Conservation (phyloP, 345 rosid genomes). For the Aethionema arabicum region DNA sequence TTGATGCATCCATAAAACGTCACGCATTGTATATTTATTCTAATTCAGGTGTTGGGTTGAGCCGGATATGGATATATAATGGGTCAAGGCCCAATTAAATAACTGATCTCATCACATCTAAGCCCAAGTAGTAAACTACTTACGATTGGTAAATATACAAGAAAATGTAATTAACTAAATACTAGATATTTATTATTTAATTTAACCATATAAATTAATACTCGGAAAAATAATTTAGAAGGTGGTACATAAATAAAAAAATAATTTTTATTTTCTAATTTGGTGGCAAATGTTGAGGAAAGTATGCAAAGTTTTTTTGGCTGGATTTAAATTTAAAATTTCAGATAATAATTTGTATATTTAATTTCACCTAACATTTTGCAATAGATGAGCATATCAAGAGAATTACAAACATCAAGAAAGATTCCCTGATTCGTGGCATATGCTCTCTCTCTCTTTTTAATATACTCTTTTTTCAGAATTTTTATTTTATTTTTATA, state of each 20-base stretch:
- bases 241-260: no score
- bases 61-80: background rate
- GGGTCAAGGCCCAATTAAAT: conserved; percentile 16
- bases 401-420: conserved; percentile 32
- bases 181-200: no score
- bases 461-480: background rate
- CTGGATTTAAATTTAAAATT: no score
- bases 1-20: conserved; percentile 1
- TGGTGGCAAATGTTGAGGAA: background rate
- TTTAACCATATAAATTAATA: no score
- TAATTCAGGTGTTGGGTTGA: background rate
- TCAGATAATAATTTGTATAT: no score
- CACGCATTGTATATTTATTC: background rate
- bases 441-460: conserved; percentile 20
- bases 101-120: background rate
- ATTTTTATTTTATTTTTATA: background rate
- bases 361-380: conserved; percentile 3
- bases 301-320: no score
- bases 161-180: no score
- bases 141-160: no score
- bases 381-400: conserved; percentile 11
- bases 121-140: conserved; percentile 15
- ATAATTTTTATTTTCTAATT: no score
- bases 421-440: conserved; percentile 39
- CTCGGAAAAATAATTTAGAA: no score